Evolutionary conservation across 2,329 filamentous ascomycete species (phyloP).

Genomic region (Exophiala mesophila): DNA sequence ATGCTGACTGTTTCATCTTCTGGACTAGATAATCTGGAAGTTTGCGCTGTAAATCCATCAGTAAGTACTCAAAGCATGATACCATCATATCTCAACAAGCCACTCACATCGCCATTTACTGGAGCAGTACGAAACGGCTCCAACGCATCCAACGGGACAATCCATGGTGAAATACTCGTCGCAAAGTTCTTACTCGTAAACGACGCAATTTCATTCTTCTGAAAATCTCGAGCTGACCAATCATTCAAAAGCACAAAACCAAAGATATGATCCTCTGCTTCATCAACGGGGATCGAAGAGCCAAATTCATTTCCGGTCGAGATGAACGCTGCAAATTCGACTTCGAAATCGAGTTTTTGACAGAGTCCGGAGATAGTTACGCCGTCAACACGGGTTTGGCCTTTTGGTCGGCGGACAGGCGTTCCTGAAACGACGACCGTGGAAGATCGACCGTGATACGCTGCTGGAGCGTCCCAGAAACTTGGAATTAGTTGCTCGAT

Average conservation of each 20-base stretch:
- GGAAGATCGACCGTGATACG: slow-evolving; percentile 46
- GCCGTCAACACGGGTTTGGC: no score
- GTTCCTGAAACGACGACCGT: slow-evolving; percentile 70
- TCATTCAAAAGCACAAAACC: slow-evolving; percentile 79
- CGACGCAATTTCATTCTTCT: slow-evolving; percentile 11
- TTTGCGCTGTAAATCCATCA: neutral
- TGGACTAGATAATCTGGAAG: neutral
- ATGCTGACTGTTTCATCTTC: slow-evolving; percentile 1
- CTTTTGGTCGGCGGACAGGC: slow-evolving; percentile 1
- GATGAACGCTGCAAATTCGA: slow-evolving; percentile 72
- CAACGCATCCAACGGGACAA: slow-evolving; percentile 9
- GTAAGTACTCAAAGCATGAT: neutral
- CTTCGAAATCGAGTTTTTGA: slow-evolving; percentile 68
- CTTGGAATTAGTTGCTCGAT: slow-evolving; percentile 1
- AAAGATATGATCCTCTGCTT: slow-evolving; percentile 67
- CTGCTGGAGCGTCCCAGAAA: slow-evolving; percentile 4
- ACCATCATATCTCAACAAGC: neutral
- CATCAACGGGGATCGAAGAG: slow-evolving; percentile 50
- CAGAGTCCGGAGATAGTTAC: slow-evolving; percentile 48
- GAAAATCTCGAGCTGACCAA: slow-evolving; percentile 47
- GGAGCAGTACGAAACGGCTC: slow-evolving; percentile 4
- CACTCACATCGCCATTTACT: no score
- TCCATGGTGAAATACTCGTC: slow-evolving; percentile 12
- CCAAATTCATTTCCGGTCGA: slow-evolving; percentile 58
- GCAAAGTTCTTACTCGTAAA: slow-evolving; percentile 14